Conservation (phyloP, 2,329 filamentous ascomycete genomes). For the Onygenales sp. region DNA sequence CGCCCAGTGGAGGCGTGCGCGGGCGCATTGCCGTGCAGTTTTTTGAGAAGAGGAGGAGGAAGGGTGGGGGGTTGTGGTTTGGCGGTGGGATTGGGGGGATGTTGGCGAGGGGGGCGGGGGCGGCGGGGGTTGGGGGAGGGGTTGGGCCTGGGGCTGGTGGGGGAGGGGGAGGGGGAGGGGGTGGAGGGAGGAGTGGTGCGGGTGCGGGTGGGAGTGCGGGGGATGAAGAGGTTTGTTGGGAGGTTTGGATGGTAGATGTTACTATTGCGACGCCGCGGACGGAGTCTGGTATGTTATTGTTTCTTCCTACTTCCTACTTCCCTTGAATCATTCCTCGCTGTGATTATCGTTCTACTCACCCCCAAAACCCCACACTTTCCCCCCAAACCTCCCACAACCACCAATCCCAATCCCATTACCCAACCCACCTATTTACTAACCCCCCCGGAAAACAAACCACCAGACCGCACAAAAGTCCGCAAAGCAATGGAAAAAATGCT, state of each 20-base stretch:
- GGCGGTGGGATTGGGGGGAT: slow-evolving; percentile 46
- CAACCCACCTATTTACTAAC: too few species aligned
- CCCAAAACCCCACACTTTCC: too few species aligned
- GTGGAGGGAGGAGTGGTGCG: slow-evolving; percentile 26
- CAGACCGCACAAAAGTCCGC: slow-evolving; percentile 80
- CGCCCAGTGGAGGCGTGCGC: slow-evolving; percentile 50
- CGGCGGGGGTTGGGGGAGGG: slow-evolving; percentile 56
- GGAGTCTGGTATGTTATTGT: slow-evolving; percentile 60
- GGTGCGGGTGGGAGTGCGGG: slow-evolving; percentile 41
- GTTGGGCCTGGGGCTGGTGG: slow-evolving; percentile 70
- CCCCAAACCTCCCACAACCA: too few species aligned
- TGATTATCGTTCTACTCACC: neutral
- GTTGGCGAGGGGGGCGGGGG: slow-evolving; percentile 60
- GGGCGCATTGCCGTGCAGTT: slow-evolving; percentile 83
- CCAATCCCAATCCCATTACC: too few species aligned
- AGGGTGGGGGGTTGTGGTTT: slow-evolving; percentile 57
- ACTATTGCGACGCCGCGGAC: slow-evolving; percentile 85
- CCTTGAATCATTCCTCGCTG: too few species aligned
- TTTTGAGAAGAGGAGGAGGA: slow-evolving; percentile 82
- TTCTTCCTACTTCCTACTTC: slow-evolving; percentile 4
- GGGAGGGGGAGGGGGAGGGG: slow-evolving; percentile 46
- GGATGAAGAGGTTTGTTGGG: slow-evolving; percentile 95
- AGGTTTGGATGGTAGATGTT: slow-evolving; percentile 87
- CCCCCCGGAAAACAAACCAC: too few species aligned
- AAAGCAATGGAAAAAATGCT: slow-evolving; percentile 86